Percentiles rank a stretch among this genome's conserved stretches.
phyloP scores from a whole-genome alignment of 2,329 filamentous ascomycete species.

The Colletotrichum euphorbiae region DNA sequence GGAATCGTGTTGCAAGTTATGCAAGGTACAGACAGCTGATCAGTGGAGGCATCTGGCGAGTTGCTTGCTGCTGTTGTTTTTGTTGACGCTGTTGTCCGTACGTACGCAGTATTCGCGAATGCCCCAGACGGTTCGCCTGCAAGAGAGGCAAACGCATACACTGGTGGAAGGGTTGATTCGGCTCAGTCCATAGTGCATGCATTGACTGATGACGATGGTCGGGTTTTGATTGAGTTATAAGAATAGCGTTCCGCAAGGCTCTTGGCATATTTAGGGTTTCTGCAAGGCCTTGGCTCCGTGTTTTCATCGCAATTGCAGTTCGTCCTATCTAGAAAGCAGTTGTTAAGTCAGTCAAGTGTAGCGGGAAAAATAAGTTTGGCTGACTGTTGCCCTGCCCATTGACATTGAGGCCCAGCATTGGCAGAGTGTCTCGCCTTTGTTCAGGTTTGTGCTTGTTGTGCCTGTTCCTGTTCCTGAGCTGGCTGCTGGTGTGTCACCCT shows the following conservation, averaged over 20 bases:
- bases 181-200: constrained; percentile 3
- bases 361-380: neutral
- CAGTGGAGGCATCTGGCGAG: constrained; percentile 6
- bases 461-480: neutral
- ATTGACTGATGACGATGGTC: constrained; percentile 19
- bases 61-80: constrained; percentile 25
- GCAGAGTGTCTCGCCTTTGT: constrained; percentile 1
- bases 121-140: neutral
- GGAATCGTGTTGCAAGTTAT: constrained; percentile 25
- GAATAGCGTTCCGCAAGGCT: neutral
- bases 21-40: constrained; percentile 32
- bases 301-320: constrained; percentile 1
- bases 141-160: neutral
- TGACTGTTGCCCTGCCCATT: constrained; percentile 20
- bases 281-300: neutral
- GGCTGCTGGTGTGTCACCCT: too few relatives aligned
- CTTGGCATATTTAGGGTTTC: neutral
- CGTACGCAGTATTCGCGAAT: too few relatives aligned
- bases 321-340: neutral
- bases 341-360: constrained; percentile 1
- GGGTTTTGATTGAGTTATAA: neutral
- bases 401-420: constrained; percentile 15
- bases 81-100: neutral
- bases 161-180: constrained; percentile 21
- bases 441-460: neutral